Evolutionary conservation across 768 basidiomycete genomes (phyloP).

Genomic region (Collybia nuda): DNA sequence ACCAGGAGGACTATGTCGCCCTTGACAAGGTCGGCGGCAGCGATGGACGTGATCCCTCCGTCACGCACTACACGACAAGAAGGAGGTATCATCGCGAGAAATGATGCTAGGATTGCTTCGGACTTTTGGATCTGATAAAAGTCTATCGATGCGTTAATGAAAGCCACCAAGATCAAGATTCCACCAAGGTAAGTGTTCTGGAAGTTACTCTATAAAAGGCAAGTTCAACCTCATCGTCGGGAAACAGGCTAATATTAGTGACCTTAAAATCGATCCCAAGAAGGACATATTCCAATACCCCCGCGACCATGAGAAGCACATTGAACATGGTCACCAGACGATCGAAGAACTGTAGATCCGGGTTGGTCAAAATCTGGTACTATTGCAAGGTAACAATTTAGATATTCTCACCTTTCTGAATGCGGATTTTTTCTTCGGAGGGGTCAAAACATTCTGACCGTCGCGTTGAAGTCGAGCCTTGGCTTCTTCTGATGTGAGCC

Average conservation of each 20-base stretch:
- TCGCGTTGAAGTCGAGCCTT: conserved; percentile 51
- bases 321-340: conserved; percentile 66
- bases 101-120: conserved; percentile 69
- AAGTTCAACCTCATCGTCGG: conserved; percentile 8
- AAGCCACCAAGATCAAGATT: conserved; percentile 66
- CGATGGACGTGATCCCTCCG: conserved; percentile 50
- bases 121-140: conserved; percentile 75
- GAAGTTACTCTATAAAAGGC: conserved; percentile 48
- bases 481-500: conserved; percentile 54
- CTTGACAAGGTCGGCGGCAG: conserved; percentile 62
- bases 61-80: conserved; percentile 64
- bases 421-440: conserved; percentile 66
- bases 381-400: background rate
- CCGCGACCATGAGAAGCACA: conserved; percentile 64
- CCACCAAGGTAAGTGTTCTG: conserved; percentile 69
- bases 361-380: background rate
- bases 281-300: conserved; percentile 64
- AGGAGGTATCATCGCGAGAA: conserved; percentile 74
- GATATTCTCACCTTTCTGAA: conserved; percentile 49
- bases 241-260: conserved; percentile 1
- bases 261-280: conserved; percentile 64
- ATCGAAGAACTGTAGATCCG: conserved; percentile 53
- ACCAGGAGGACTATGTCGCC: conserved; percentile 68
- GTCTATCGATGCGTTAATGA: conserved; percentile 70
- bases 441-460: conserved; percentile 64